Evolutionary conservation across 1,139 yeast genomes (phyloP).

Genomic region (Arxiozyma telluris): DNA sequence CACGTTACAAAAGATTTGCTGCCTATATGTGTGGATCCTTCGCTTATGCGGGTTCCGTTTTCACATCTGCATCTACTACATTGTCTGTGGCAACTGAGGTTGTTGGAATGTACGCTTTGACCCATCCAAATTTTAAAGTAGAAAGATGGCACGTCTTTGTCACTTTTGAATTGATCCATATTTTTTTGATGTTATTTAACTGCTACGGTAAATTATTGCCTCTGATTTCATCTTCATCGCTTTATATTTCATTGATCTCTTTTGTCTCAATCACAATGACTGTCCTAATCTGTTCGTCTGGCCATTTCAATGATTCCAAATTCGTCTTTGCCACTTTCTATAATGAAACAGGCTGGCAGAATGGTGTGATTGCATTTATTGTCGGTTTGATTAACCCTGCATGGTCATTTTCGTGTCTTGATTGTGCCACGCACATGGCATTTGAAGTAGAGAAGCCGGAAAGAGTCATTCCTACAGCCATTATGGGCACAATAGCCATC

Average conservation of each 20-base stretch:
- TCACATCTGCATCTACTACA: constrained; percentile 54
- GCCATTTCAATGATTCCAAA: constrained; percentile 45
- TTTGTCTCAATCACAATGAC: constrained; percentile 48
- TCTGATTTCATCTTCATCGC: constrained; percentile 41
- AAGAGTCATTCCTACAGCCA: constrained; percentile 52
- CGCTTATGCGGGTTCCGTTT: constrained; percentile 53
- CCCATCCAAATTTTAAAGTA: constrained; percentile 39
- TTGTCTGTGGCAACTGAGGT: constrained; percentile 43
- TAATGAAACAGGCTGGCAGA: constrained; percentile 60
- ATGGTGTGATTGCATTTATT: constrained; percentile 52
- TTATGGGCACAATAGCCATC: constrained; percentile 55
- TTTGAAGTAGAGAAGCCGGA: constrained; percentile 56
- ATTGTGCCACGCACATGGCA: constrained; percentile 63
- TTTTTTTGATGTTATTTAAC: constrained; percentile 43
- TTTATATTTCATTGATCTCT: constrained; percentile 47
- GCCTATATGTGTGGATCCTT: constrained; percentile 51
- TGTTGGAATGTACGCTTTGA: constrained; percentile 48
- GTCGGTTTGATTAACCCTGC: constrained; percentile 61
- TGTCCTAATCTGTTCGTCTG: constrained; percentile 47
- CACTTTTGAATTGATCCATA: constrained; percentile 39
- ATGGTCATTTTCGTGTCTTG: constrained; percentile 63
- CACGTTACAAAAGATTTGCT: constrained; percentile 40
- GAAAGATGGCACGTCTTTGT: constrained; percentile 54
- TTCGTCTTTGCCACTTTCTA: constrained; percentile 55
- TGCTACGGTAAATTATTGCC: constrained; percentile 53